phyloP scores from a whole-genome alignment of 257 asterid species.

The Przewalskia tangutica region DNA sequence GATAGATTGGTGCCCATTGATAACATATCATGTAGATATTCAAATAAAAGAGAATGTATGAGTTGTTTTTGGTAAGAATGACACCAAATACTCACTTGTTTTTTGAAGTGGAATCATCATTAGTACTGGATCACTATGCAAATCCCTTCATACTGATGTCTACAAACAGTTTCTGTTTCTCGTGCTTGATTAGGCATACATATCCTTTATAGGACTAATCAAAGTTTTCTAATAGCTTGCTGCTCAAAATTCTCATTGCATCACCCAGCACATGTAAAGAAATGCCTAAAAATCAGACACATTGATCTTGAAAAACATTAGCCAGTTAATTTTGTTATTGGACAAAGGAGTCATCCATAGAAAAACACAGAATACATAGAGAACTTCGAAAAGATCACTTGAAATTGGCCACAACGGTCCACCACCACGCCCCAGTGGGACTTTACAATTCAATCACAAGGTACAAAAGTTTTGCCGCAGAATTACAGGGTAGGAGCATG shows the following conservation, averaged over 20 bases:
- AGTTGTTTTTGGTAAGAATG: no score
- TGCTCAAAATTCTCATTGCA: not conserved
- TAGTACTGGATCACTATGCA: no score
- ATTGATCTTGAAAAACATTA: not conserved
- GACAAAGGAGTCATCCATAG: not conserved
- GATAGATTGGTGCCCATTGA: no score
- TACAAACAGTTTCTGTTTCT: no score
- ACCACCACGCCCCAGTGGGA: not conserved
- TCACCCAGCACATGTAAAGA: not conserved
- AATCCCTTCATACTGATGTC: no score
- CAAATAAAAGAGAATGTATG: no score
- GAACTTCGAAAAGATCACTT: not conserved
- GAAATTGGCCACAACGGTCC: not conserved
- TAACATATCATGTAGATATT: no score
- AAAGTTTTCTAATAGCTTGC: no score
- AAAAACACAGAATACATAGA: not conserved
- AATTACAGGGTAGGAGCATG: not conserved
- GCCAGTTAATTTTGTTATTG: not conserved
- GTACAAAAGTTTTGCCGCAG: not conserved
- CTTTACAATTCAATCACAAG: not conserved
- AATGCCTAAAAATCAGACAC: not conserved
- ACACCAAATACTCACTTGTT: no score
- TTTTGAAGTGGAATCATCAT: no score
- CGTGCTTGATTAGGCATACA: no score
- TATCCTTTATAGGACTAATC: no score